These are phyloP conservation scores for Tremella fuciformis DNA, from an alignment of 768 basidiomycete species.

Conservation along the genomic window DNA sequence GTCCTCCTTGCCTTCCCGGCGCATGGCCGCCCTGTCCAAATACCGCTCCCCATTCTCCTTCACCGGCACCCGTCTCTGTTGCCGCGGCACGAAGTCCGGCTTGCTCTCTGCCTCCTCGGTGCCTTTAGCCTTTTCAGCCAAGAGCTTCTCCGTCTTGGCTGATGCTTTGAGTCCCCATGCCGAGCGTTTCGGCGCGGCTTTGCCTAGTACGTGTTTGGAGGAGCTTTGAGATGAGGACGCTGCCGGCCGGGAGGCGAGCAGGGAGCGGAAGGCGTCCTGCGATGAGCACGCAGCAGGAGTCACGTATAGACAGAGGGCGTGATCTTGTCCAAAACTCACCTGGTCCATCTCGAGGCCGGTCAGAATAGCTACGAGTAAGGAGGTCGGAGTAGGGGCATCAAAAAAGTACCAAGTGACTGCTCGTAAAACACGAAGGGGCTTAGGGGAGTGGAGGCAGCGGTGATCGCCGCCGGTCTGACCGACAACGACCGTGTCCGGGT, in stretches of 20 bases:
- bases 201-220: background rate
- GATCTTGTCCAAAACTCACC: too few relatives aligned
- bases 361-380: too few relatives aligned
- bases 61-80: constrained; percentile 17
- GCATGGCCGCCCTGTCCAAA: constrained; percentile 49
- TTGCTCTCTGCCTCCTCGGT: constrained; percentile 21
- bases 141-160: background rate
- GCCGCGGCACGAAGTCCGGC: constrained; percentile 38
- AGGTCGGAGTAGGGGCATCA: too few relatives aligned
- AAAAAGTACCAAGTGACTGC: too few relatives aligned
- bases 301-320: too few relatives aligned
- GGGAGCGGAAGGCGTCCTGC: constrained; percentile 1
- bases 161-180: constrained; percentile 4
- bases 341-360: too few relatives aligned
- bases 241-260: background rate
- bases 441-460: too few relatives aligned
- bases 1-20: constrained; percentile 46
- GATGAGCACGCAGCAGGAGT: too few relatives aligned
- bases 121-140: constrained; percentile 5
- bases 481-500: too few relatives aligned
- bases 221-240: background rate
- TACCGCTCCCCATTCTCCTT: constrained; percentile 43
- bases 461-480: too few relatives aligned
- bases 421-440: too few relatives aligned
- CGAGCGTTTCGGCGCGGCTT: background rate